Evolutionary conservation across 1,139 yeast species (phyloP).

Genomic region (Pichia sp.): DNA sequence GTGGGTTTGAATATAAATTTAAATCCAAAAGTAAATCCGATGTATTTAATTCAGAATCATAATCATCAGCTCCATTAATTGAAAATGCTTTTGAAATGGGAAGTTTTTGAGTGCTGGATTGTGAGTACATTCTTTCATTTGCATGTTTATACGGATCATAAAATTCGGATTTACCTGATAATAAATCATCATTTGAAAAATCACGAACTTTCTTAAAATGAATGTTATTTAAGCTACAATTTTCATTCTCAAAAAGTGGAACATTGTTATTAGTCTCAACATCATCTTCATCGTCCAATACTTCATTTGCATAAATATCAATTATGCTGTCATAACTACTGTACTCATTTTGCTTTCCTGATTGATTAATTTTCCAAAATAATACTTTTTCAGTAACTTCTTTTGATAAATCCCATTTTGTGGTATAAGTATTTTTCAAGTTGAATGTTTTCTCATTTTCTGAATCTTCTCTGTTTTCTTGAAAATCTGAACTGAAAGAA

Average conservation of each 20-base stretch:
- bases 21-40: background rate
- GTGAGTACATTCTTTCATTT: background rate
- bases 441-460: too few relatives aligned
- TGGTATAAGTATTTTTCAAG: background rate
- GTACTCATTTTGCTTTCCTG: background rate
- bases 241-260: background rate
- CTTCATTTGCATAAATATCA: constrained; percentile 1
- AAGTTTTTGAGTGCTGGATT: background rate
- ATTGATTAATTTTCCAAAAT: constrained; percentile 1
- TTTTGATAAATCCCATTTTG: constrained; percentile 4
- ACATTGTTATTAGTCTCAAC: background rate
- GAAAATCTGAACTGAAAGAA: background rate
- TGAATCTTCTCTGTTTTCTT: background rate
- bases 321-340: background rate
- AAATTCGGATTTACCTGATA: background rate
- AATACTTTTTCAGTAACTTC: constrained; percentile 5
- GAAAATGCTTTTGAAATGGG: background rate
- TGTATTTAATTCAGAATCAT: background rate
- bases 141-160: background rate
- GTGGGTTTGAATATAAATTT: background rate
- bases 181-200: background rate
- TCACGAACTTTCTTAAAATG: background rate
- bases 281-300: background rate
- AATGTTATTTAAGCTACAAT: background rate
- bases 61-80: background rate